Evolutionary conservation across 345 rosid genomes (phyloP), one percentile per base, ranked within the genome.

Genomic region (Gossypium sturtianum): DNA sequence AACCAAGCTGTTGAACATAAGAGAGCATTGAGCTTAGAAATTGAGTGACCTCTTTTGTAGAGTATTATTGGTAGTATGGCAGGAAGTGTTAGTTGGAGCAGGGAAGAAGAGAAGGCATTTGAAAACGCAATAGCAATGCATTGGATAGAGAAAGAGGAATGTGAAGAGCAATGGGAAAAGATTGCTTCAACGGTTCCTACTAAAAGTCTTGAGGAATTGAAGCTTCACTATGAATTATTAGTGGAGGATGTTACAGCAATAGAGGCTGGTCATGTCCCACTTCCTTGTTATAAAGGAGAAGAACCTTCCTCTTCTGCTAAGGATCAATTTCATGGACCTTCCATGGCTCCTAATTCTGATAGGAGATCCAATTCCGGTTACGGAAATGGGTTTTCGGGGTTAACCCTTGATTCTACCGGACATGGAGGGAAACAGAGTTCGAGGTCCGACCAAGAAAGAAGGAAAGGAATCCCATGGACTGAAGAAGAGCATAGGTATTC

Each of bases 401-500:
- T 82, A 53, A 82, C 85, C 72, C 85, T 80, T 47, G 86, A 81
- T 58, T 81, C 92, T 2, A 72, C 82, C 27, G 87, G 89, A 7
- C 88, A 86, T 27, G 88, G 89, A 43, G 83, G 89, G 27, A 85
- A 86, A 83, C 87, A 87, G 60, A 81, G 84, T 3, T 84, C 93
- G 11, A 85, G 84, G 84, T 81, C 90, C 0, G 98, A 94, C 66
- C 98, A 91, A 79, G 98, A 94, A 82, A 85, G 96, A 74, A 80
- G 85, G 77, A 93, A 93, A 84, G 98, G 98, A 22, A 88, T 90
- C 76, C 98, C 98, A 29, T 93, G 97, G 98, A 94, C 97, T 4
- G 97, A 91, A 84, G 98, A 94, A 84, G 97, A 94, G 71, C 98
- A 94, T 75, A 87, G 98, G 98, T 93, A 81, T 5, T 63, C 29